Base-by-base conservation (phyloP, 176 grass and related monocot species). In the Tuctoria greenei region DNA sequence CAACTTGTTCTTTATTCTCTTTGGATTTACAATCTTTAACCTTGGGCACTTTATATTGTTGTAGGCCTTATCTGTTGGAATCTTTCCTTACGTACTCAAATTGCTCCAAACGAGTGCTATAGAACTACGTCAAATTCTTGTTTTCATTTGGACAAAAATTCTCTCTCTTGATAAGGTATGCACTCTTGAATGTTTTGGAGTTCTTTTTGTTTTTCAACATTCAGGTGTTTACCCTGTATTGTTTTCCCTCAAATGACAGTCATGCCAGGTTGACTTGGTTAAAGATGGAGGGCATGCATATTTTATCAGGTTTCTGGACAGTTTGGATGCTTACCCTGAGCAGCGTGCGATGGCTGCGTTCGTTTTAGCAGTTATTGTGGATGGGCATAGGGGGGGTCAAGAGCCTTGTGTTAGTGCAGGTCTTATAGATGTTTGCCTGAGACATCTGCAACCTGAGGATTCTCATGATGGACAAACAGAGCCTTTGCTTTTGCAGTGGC, bases 121-220 rank as follows among this genome's bases (percentile, higher is more conserved):
- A 58, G 95, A 99, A 65, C 61, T 99, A 61, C 91, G 89, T 16
- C 95, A 99, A 87, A 99, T 99, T 82, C 91, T 99, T 76, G 91
- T 99, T 52, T 99, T 99, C 71, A 95, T 99, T 82, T 99, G 95
- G 95, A 99, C 95, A 73, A 99, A 99, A 84, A 99, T 99, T 82
- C 91, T 99, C 67, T 90, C 95, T 51, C 91, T 99, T 66, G 95
- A 99, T 76, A 99, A 99, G 91, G 95, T 88, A 80, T 17, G 27
- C 35, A 11, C 47, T 61, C 58, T 60, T n/a, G n/a, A n/a, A 69
- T 84, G 10, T 68, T 69, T 16, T 4, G 24, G 61, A 52, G 11
- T 20, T 67, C 12, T 6, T 67, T 59, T 34, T 47, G 4, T 83
- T 3, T 14, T 62, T 5, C 36, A 70, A 63, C 16, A 25, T 66